Base-by-base conservation (phyloP, 2,329 filamentous ascomycete species). In the Neoscytalidium dimidiatum region DNA sequence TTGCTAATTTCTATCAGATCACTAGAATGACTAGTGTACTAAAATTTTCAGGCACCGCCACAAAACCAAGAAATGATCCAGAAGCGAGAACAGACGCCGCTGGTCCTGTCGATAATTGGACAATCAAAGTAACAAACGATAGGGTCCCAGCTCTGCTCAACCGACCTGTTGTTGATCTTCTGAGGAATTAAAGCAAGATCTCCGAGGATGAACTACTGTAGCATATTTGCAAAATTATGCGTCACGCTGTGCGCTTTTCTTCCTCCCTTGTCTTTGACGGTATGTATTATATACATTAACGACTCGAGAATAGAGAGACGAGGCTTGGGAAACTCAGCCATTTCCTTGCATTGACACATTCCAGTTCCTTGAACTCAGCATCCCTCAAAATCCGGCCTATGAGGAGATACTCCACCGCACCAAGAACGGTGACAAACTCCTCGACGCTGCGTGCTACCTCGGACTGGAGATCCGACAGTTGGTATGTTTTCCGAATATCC, bases 391-490 rank as follows among this genome's bases (percentile, higher is more conserved):
- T 7, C 67, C 68, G 3, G 68, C 68, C 19, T 78, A 77, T 64
- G 29, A 66, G 9, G 74, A 77, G 53, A 69, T 77, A 6, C 66
- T 78, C 31, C 48, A 70, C 13, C 74, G 76, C 21, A 41, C 77
- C 64, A 76, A 76, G 66, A 65, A 67, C 21, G 76, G 76, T 29
- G 73, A 76, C 31, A 71, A 70, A 21, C 72, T 76, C 8, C 72
- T 82, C 21, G 80, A 83, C 61, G 72, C 78, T 62, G 80, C 77
- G 6, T 82, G 80, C 70, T 81, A 79, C 66, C 77, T 82, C 63
- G 80, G 79, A 14, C 79, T 83, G 51, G 79, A 80, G 44, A 73
- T 83, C 46, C 78, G 81, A 17, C 79, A 80, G 65, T 71, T 83
- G 9, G 74, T 77, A 11, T 53, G 14, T 41, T 17, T 11, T 11